Base-by-base conservation (phyloP, 75 land plant species). In the Chamaecyparis obtusa region DNA sequence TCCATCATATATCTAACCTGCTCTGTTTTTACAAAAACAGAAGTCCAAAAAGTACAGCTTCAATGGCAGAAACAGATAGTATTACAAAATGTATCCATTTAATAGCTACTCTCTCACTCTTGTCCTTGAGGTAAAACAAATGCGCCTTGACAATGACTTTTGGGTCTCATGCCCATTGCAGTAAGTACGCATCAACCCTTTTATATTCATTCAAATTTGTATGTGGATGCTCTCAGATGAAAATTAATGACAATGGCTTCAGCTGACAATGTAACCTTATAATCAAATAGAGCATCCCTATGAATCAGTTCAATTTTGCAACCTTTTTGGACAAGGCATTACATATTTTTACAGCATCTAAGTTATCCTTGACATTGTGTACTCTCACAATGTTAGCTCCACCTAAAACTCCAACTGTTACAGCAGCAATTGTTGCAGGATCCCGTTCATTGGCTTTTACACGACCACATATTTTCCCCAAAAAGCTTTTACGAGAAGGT, bases 311-410 rank as follows among this genome's bases (percentile, higher is more conserved):
- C 30, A 57, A 71, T 9, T 27, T 71, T 71, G 6, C 27, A 41
- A 19, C 84, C 5, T 82, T 86, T 44, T 89, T 88, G 33, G 87
- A 86, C 85, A 97, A 87, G 33, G 98, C 93, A 94, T 97, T 98
- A 86, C 94, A 94, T 14, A 97, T 88, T 86, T 85, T 94, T 32
- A 89, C 90, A 72, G 98, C 96, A 96, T 95, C 98, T 24, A 89
- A 32, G 87, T 89, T 91, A 86, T 93, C 93, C 74, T 86, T 91
- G n/a, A 97, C 99, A 88, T 96, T 97, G 83, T 97, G 99, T 11
- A 91, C 94, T 81, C 99, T 93, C 1, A 97, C 88, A 84, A 97
- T 95, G 85, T 95, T 93, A 21, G 96, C 99, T 35, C 99, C 98
- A 60, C 90, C 91, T 79, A 93, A 79, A 90, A 95, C 87, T 19